Evolutionary conservation across 2,329 filamentous ascomycete species (phyloP).

Genomic region (Exophiala bonariae): DNA sequence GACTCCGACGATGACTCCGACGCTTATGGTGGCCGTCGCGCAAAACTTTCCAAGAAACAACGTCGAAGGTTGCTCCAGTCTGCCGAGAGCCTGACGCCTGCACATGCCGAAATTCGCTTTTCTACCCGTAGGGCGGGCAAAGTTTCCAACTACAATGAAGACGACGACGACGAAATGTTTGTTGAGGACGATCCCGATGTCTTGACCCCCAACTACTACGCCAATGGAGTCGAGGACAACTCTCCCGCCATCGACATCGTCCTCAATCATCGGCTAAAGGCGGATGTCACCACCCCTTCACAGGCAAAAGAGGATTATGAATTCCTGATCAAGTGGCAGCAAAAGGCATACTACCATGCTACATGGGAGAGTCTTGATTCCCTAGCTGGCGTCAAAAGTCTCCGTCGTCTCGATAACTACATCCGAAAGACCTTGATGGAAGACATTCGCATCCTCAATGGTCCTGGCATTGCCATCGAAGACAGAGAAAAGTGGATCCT

Average conservation of each 20-base stretch:
- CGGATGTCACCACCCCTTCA: slow-evolving; percentile 51
- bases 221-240: slow-evolving; percentile 69
- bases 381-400: slow-evolving; percentile 75
- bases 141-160: slow-evolving; percentile 68
- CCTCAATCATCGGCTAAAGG: slow-evolving; percentile 78
- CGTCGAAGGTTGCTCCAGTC: slow-evolving; percentile 68
- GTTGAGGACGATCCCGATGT: slow-evolving; percentile 59
- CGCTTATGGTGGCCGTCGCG: slow-evolving; percentile 75
- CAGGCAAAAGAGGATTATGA: slow-evolving; percentile 75
- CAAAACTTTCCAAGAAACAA: slow-evolving; percentile 73
- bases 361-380: slow-evolving; percentile 85
- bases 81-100: slow-evolving; percentile 62
- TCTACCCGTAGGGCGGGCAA: slow-evolving; percentile 77
- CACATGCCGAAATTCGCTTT: slow-evolving; percentile 82
- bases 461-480: slow-evolving; percentile 74
- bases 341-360: slow-evolving; percentile 89
- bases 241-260: slow-evolving; percentile 87
- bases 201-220: slow-evolving; percentile 69
- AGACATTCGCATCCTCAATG: slow-evolving; percentile 74
- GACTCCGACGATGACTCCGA: slow-evolving; percentile 68
- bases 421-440: slow-evolving; percentile 78
- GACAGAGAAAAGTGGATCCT: slow-evolving; percentile 91
- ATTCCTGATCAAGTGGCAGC: slow-evolving; percentile 94
- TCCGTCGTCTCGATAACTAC: slow-evolving; percentile 92
- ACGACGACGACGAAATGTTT: slow-evolving; percentile 60